Evolutionary conservation across 352 stramenopile genomes (phyloP).

Genomic region (Pythium phragmitis): DNA sequence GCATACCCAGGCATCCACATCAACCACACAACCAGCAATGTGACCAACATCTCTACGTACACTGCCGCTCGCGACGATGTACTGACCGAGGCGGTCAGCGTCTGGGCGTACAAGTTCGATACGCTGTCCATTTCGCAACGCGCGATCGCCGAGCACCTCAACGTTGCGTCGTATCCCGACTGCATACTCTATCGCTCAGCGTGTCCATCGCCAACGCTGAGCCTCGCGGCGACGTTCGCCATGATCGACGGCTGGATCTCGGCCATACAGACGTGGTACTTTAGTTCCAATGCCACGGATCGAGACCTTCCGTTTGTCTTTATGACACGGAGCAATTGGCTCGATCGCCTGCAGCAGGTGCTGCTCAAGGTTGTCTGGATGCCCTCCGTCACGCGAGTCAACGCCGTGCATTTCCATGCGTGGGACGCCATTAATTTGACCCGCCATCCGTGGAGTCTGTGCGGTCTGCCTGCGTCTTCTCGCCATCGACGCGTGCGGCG

Average conservation of each 20-base stretch:
- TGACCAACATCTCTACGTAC: background rate
- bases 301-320: conserved; percentile 15
- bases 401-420: too few relatives aligned
- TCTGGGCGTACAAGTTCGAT: conserved; percentile 29
- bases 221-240: conserved; percentile 26
- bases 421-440: too few relatives aligned
- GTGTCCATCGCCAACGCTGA: conserved; percentile 17
- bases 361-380: background rate
- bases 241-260: conserved; percentile 40
- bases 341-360: conserved; percentile 40
- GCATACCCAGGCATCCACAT: conserved; percentile 44
- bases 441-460: too few relatives aligned
- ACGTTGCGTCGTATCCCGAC: conserved; percentile 18
- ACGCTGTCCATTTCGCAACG: conserved; percentile 18
- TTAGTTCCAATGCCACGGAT: background rate
- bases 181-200: conserved; percentile 32
- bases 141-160: conserved; percentile 14
- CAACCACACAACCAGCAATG: conserved; percentile 4
- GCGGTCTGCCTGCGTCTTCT: too few relatives aligned
- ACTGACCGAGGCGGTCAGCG: background rate
- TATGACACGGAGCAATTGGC: conserved; percentile 26
- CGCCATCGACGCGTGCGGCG: too few relatives aligned
- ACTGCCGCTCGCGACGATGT: background rate
- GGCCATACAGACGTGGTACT: conserved; percentile 14
- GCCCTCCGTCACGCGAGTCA: background rate